phyloP scores from a whole-genome alignment of 177 flowering plant genomes.

The Vitis hybrid region DNA sequence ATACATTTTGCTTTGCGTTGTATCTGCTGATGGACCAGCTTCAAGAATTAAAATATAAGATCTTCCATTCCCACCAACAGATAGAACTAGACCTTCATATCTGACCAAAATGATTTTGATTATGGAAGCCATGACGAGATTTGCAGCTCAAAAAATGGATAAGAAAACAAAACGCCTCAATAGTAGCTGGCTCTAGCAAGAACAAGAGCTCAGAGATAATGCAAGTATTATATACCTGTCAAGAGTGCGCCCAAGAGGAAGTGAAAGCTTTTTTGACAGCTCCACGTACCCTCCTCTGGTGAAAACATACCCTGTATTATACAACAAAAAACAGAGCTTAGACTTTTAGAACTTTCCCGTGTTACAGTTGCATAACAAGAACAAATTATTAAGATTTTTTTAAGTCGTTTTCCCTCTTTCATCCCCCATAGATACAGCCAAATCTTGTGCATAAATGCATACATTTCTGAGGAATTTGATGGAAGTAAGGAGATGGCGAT shows the following conservation, averaged over 20 bases:
- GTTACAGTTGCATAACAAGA: neutral
- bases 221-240: slow-evolving; percentile 65
- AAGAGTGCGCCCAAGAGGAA: slow-evolving; percentile 84
- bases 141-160: neutral
- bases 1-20: slow-evolving; percentile 82
- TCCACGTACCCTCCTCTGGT: slow-evolving; percentile 96
- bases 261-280: slow-evolving; percentile 72
- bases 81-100: slow-evolving; percentile 89
- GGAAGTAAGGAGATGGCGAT: neutral
- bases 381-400: neutral
- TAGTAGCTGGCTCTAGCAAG: neutral
- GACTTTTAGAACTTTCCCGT: neutral
- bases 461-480: too few relatives aligned
- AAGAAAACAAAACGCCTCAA: neutral
- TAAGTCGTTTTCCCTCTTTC: neutral
- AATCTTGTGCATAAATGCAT: too few relatives aligned
- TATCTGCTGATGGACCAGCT: slow-evolving; percentile 87
- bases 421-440: too few relatives aligned
- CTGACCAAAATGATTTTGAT: slow-evolving; percentile 27
- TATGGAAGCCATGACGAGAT: neutral
- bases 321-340: neutral
- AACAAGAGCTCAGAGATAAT: neutral
- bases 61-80: slow-evolving; percentile 98
- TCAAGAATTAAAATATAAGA: slow-evolving; percentile 85
- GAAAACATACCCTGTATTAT: slow-evolving; percentile 73